A percentile compares a stretch with the other conserved stretches of the same genome.
These are phyloP conservation scores for Agrocybe praecox DNA, from an alignment of 768 basidiomycete species.

Conservation along the genomic window DNA sequence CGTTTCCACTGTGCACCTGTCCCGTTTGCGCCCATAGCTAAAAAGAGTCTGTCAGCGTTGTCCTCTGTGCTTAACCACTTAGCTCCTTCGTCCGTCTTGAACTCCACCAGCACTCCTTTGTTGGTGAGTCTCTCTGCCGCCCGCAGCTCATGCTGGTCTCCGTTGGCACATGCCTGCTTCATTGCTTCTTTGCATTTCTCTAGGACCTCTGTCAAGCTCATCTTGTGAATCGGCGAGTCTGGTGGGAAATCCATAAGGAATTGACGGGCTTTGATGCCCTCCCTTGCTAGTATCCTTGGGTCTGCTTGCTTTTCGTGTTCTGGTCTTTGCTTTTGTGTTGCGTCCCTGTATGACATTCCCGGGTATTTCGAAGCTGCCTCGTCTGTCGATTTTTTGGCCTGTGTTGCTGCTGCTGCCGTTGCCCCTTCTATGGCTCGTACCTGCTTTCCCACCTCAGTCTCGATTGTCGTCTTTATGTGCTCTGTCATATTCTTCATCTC, in stretches of 20 bases:
- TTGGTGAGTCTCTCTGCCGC: background rate
- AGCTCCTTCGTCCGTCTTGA: background rate
- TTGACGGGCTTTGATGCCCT: background rate
- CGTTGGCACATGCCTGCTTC: background rate
- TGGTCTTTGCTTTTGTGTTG: background rate
- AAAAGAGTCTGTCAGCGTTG: background rate
- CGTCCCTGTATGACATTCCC: background rate
- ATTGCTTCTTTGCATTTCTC: background rate
- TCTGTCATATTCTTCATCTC: background rate
- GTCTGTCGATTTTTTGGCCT: background rate
- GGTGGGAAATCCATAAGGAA: background rate
- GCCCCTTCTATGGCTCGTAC: background rate
- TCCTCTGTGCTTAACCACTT: background rate
- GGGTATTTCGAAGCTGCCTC: background rate
- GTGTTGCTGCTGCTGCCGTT: background rate
- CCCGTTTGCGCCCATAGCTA: background rate
- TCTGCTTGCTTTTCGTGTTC: background rate
- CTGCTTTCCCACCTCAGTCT: background rate
- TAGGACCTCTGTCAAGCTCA: background rate
- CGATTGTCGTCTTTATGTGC: background rate
- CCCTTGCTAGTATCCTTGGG: background rate
- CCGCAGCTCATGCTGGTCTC: background rate
- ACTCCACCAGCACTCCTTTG: conserved; percentile 1
- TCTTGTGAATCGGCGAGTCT: background rate
- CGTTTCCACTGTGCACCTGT: background rate